Conservation (phyloP, 768 basidiomycete genomes). For the Dioszegia aurantiaca region DNA sequence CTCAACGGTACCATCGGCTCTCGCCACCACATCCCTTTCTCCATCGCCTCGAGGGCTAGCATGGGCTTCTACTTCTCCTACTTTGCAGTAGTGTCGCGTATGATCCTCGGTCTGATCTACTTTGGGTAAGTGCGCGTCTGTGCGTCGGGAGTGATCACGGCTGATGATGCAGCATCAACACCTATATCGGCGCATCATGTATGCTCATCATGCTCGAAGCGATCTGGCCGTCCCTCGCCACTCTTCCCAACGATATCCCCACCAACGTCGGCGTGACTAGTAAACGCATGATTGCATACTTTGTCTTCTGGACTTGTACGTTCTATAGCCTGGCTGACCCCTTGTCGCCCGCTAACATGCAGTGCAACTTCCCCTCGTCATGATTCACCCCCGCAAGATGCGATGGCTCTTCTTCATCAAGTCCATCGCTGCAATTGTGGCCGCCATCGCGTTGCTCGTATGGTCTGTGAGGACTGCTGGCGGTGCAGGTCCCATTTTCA, state of each 20-base stretch:
- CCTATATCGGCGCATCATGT: constrained; percentile 47
- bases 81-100: constrained; percentile 74
- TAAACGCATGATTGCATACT: constrained; percentile 44
- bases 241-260: constrained; percentile 34
- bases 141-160: too few relatives aligned
- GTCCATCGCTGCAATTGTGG: constrained; percentile 62
- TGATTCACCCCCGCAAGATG: constrained; percentile 68
- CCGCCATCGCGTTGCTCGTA: constrained; percentile 70
- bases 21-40: constrained; percentile 71
- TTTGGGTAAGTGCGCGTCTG: constrained; percentile 35
- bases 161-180: constrained; percentile 37
- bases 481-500: constrained; percentile 60
- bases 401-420: constrained; percentile 73
- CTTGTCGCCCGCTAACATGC: background rate
- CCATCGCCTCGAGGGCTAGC: constrained; percentile 75
- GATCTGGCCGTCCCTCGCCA: constrained; percentile 48
- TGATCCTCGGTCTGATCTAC: constrained; percentile 77
- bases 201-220: constrained; percentile 48
- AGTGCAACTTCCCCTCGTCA: constrained; percentile 44
- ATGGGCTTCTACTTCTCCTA: constrained; percentile 90
- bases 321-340: constrained; percentile 1
- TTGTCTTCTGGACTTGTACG: constrained; percentile 48
- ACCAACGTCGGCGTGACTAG: constrained; percentile 38
- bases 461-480: constrained; percentile 69
- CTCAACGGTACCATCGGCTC: constrained; percentile 76